A percentile compares a stretch with the other conserved stretches of the same genome.
Conservation (phyloP, 2,329 filamentous ascomycete genomes). For the Talaromyces albobiverticillius region DNA sequence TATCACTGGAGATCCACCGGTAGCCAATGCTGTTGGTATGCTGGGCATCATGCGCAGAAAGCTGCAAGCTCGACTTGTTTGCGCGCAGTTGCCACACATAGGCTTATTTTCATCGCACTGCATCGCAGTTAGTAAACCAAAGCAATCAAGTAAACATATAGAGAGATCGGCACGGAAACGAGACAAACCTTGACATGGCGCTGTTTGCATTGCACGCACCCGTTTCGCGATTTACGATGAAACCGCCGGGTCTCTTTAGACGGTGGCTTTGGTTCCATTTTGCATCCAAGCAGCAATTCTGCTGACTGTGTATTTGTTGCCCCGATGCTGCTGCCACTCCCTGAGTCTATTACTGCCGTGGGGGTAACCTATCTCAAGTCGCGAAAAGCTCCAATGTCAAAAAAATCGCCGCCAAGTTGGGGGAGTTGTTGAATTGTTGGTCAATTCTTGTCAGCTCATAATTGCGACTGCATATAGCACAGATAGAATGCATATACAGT, state of each 20-base stretch:
- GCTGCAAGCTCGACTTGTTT: conserved; percentile 12
- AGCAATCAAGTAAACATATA: neutral
- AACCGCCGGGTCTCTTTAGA: conserved; percentile 14
- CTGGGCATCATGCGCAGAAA: conserved; percentile 13
- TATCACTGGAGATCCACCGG: neutral
- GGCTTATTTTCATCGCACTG: conserved; percentile 17
- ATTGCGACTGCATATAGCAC: too few relatives aligned
- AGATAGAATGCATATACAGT: too few relatives aligned
- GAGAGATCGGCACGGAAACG: neutral
- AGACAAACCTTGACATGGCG: conserved; percentile 18
- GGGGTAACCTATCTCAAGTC: too few relatives aligned
- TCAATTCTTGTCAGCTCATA: too few relatives aligned
- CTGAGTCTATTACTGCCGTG: too few relatives aligned
- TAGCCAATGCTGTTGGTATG: conserved; percentile 7
- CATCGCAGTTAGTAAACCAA: neutral
- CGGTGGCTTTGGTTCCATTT: neutral
- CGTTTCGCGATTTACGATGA: conserved; percentile 17
- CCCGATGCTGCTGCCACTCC: too few relatives aligned
- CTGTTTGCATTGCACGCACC: conserved; percentile 17
- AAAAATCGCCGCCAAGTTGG: too few relatives aligned
- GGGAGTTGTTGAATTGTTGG: too few relatives aligned
- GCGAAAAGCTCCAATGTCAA: too few relatives aligned
- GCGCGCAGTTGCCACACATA: conserved; percentile 14
- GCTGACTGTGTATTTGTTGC: too few relatives aligned
- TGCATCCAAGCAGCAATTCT: neutral